Evolutionary conservation across 2,329 filamentous ascomycete species (phyloP), one percentile per base, ranked within the genome.

Genomic region (Fusarium verrucosum): DNA sequence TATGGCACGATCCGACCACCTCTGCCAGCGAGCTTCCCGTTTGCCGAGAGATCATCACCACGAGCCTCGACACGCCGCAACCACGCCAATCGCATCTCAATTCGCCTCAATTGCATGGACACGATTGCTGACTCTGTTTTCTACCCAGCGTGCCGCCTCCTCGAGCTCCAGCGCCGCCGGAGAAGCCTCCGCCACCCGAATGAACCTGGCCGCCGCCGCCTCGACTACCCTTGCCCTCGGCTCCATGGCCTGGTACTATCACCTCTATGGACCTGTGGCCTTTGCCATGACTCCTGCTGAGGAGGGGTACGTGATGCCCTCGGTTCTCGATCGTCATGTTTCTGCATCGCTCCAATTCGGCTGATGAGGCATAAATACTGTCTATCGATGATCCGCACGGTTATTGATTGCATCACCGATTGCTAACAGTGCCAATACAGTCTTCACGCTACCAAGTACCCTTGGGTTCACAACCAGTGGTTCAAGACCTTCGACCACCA

Each of bases 401-500:
- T 51, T 40, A 51, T 59, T 50, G 38, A 51, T 59, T 50, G 38
- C 42, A 65, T 53, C 55, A 68, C 57, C 58, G 58, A 62, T 66
- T 61, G 62, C 77, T 78, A 66, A 77, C 70, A 23, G 49, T 40
- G n/a, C 16, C 41, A 54, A 50, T 35, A 55, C 75, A 99, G 95
- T 83, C 88, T 99, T 71, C 95, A 99, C 81, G 80, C 95, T 70
- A 91, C 94, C 66, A 81, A 89, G 74, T 98, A 98, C 81, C 95
- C 95, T 66, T 99, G 95, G 95, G 94, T 95, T 75, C 95, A 99
- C 82, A 77, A 88, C 77, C 89, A 95, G 82, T 93, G 89, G 86
- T 84, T 88, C 80, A 97, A 96, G 87, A 97, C 95, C 72, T 99
- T 94, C 79, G 95, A 99, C 76, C 94, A 98, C 83, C 89, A 91